phyloP scores from a whole-genome alignment of 2,329 filamentous ascomycete species.

The Pseudogymnoascus destructans region DNA sequence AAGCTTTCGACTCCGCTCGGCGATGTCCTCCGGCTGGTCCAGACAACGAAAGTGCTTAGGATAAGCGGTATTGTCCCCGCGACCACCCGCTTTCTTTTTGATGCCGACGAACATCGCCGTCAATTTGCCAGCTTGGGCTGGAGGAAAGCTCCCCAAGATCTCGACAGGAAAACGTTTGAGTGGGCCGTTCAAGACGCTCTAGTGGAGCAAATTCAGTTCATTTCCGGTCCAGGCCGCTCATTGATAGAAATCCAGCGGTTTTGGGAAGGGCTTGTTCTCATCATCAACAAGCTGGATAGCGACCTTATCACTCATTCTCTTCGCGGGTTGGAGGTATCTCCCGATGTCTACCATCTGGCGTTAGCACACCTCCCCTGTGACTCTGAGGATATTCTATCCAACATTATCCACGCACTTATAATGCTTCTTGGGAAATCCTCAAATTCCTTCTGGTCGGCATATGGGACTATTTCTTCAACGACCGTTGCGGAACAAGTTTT shows the following conservation, averaged over 20 bases:
- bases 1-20: conserved; percentile 44
- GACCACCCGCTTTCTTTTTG: conserved; percentile 75
- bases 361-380: conserved; percentile 41
- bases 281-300: conserved; percentile 61
- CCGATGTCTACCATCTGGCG: conserved; percentile 51
- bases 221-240: conserved; percentile 31
- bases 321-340: conserved; percentile 66
- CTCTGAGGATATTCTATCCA: conserved; percentile 46
- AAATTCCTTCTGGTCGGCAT: conserved; percentile 75
- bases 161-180: conserved; percentile 67
- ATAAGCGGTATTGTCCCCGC: conserved; percentile 65
- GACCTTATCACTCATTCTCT: conserved; percentile 66
- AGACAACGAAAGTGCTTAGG: conserved; percentile 66
- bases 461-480: conserved; percentile 66
- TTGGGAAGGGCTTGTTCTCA: conserved; percentile 64
- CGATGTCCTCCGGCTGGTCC: conserved; percentile 67
- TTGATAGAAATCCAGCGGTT: conserved; percentile 50
- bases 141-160: conserved; percentile 47
- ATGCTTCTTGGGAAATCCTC: conserved; percentile 62
- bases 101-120: conserved; percentile 47
- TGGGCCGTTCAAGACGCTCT: conserved; percentile 73
- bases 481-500: conserved; percentile 77
- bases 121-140: conserved; percentile 57
- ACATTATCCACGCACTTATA: conserved; percentile 58
- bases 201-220: conserved; percentile 48